Percentiles rank a stretch among this genome's conserved stretches.
Conservation (phyloP, 2,329 filamentous ascomycete genomes). For the Epicoccum nigrum region DNA sequence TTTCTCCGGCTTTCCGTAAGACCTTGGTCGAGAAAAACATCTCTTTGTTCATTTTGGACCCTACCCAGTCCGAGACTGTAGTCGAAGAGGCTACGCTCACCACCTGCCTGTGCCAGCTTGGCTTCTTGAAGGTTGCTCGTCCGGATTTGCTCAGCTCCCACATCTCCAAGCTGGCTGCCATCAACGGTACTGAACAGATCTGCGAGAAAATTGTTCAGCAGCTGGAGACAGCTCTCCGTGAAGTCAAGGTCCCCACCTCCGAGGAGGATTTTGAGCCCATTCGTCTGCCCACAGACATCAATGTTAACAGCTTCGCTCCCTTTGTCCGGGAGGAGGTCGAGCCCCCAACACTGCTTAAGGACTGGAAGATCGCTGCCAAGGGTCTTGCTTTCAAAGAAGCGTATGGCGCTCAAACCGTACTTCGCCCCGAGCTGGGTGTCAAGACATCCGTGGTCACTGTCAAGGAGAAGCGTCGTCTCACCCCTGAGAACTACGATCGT, state of each 20-base stretch:
- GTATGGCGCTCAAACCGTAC: conserved; percentile 72
- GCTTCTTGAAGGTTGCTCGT: conserved; percentile 80
- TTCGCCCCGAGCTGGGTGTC: conserved; percentile 84
- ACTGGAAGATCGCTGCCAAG: conserved; percentile 86
- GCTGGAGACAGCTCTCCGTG: conserved; percentile 71
- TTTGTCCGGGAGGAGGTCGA: conserved; percentile 80
- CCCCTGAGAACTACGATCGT: conserved; percentile 85
- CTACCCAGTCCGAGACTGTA: conserved; percentile 70
- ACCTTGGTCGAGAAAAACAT: conserved; percentile 72
- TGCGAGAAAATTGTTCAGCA: conserved; percentile 65
- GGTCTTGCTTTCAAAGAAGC: conserved; percentile 93
- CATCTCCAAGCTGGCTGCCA: conserved; percentile 68
- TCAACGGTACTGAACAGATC: conserved; percentile 65
- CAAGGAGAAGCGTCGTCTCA: conserved; percentile 94
- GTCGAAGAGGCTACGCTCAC: conserved; percentile 67
- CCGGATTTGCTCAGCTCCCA: conserved; percentile 68
- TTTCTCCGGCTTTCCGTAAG: conserved; percentile 74
- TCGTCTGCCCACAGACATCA: conserved; percentile 68
- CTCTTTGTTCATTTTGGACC: conserved; percentile 77
- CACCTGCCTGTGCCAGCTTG: conserved; percentile 74
- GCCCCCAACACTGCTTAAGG: conserved; percentile 67
- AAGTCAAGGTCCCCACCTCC: conserved; percentile 74
- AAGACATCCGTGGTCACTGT: conserved; percentile 89
- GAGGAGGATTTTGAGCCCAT: conserved; percentile 63
- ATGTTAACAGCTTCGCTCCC: conserved; percentile 78